Conservation (phyloP, 768 basidiomycete genomes). For the Agaricus sinodeliciosus region DNA sequence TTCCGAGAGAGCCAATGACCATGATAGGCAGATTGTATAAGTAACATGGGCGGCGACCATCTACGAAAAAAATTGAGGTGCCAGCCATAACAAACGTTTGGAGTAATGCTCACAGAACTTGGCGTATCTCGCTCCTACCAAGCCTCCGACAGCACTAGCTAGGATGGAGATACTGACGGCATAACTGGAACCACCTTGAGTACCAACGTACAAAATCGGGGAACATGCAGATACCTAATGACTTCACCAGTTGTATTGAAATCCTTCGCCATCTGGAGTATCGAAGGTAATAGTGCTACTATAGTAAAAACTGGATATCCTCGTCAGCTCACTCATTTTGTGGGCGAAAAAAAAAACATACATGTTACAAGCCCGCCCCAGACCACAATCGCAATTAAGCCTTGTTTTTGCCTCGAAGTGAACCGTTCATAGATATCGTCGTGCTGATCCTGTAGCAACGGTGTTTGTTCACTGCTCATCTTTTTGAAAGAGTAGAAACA, state of each 20-base stretch:
- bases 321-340: background rate
- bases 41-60: conserved; percentile 61
- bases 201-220: no score
- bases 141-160: conserved; percentile 33
- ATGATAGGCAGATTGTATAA: conserved; percentile 54
- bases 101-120: conserved; percentile 26
- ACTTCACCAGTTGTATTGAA: conserved; percentile 47
- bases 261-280: conserved; percentile 66
- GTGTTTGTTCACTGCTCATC: conserved; percentile 16
- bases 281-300: conserved; percentile 64
- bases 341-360: conserved; percentile 20
- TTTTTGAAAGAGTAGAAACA: no score
- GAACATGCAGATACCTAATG: conserved; percentile 6
- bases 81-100: background rate
- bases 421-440: conserved; percentile 52
- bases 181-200: no score
- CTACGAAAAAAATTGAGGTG: conserved; percentile 22
- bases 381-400: conserved; percentile 52
- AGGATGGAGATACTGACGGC: no score
- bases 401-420: conserved; percentile 38
- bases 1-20: conserved; percentile 52
- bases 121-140: conserved; percentile 29
- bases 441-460: conserved; percentile 25
- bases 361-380: conserved; percentile 58
- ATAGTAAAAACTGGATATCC: conserved; percentile 51